Conservation (phyloP, 2,329 filamentous ascomycete species). For the Calonectria multiphialidica region DNA sequence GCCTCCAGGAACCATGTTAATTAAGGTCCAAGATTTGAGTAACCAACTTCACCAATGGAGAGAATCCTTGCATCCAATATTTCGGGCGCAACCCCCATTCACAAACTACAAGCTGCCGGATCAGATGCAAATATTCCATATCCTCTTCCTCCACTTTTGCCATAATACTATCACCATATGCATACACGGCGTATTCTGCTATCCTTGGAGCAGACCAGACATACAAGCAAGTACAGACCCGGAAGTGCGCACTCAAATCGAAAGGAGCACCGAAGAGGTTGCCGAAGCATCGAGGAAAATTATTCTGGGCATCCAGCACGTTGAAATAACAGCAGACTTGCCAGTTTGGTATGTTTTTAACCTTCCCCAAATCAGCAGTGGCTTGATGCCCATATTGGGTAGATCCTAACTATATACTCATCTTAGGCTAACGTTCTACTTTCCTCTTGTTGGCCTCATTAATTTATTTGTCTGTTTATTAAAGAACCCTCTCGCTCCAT, state of each 20-base stretch:
- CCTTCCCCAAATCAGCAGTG: no score
- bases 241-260: conserved; percentile 1
- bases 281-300: conserved; percentile 11
- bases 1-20: not conserved
- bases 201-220: conserved; percentile 14
- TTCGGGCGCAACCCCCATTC: not conserved
- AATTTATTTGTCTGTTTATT: conserved; percentile 14
- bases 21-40: not conserved
- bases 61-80: not conserved
- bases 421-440: conserved; percentile 15
- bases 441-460: conserved; percentile 9
- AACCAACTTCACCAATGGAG: not conserved
- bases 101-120: not conserved
- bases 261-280: not conserved
- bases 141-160: conserved; percentile 7
- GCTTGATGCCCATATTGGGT: no score
- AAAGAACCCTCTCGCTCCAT: not conserved
- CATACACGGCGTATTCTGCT: conserved; percentile 11
- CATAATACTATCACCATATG: not conserved
- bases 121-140: not conserved
- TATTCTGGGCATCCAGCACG: conserved; percentile 1
- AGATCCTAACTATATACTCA: no score
- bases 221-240: not conserved
- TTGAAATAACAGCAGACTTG: conserved; percentile 3
- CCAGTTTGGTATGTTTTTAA: conserved; percentile 7